A percentile compares a stretch with the other conserved stretches of the same genome.
phyloP scores from a whole-genome alignment of 2,329 filamentous ascomycete genomes.

The Juglanconis sp. region DNA sequence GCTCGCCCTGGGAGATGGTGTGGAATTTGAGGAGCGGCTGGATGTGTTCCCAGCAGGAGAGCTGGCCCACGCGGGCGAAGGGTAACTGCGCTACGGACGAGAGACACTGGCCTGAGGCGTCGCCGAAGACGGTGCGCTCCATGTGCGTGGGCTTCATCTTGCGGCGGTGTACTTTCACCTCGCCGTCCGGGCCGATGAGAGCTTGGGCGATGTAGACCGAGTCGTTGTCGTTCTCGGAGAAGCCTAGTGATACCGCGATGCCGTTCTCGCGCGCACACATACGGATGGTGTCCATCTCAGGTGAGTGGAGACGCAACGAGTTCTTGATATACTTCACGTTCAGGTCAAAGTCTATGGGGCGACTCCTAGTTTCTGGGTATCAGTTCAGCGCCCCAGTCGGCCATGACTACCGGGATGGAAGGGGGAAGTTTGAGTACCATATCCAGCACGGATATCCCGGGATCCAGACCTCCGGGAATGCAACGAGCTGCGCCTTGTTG shows the following conservation, averaged over 20 bases:
- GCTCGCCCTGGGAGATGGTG: slow-evolving; percentile 37
- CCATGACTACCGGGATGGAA: slow-evolving; percentile 30
- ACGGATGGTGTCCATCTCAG: slow-evolving; percentile 41
- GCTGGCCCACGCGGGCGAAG: slow-evolving; percentile 39
- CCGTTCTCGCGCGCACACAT: slow-evolving; percentile 38
- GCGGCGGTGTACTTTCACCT: slow-evolving; percentile 37
- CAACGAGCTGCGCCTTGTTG: slow-evolving; percentile 52
- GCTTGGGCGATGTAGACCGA: slow-evolving; percentile 46
- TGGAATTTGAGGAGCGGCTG: slow-evolving; percentile 49
- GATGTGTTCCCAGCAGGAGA: slow-evolving; percentile 50
- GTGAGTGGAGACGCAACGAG: slow-evolving; percentile 37
- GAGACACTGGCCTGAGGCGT: slow-evolving; percentile 36
- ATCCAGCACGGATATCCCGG: slow-evolving; percentile 51
- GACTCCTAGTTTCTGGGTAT: slow-evolving; percentile 1
- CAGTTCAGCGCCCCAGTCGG: slow-evolving; percentile 34
- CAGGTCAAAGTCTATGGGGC: slow-evolving; percentile 25
- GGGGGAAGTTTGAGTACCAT: slow-evolving; percentile 27
- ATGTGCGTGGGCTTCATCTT: slow-evolving; percentile 54
- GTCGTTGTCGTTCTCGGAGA: slow-evolving; percentile 43
- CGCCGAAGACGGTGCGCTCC: slow-evolving; percentile 49
- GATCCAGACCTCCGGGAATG: slow-evolving; percentile 54
- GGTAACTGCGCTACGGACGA: slow-evolving; percentile 36
- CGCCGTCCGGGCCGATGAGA: slow-evolving; percentile 39
- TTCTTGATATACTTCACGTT: slow-evolving; percentile 37
- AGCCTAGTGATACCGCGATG: slow-evolving; percentile 47